Evolutionary conservation across 257 asterid species (phyloP).

Genomic region (Solanum microdontum): DNA sequence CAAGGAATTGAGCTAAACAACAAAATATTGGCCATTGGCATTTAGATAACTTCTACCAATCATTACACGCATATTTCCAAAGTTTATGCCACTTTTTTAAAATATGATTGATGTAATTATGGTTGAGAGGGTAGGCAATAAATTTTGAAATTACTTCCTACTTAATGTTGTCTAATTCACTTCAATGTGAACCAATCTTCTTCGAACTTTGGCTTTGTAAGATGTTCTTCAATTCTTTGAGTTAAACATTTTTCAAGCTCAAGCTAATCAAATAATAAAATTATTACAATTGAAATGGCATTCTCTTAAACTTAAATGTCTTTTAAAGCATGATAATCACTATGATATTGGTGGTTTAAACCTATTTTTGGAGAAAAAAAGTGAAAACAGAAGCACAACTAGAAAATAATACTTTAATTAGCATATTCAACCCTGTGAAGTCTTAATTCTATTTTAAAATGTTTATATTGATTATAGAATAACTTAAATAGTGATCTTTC

Average conservation of each 20-base stretch:
- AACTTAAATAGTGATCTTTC: neutral
- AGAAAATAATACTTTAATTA: neutral
- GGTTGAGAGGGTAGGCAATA: neutral
- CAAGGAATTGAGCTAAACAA: neutral
- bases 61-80: neutral
- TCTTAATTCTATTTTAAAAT: neutral
- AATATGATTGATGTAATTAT: neutral
- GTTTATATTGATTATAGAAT: neutral
- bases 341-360: neutral
- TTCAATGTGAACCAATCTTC: neutral
- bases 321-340: neutral
- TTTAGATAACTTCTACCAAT: neutral
- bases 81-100: neutral
- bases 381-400: neutral
- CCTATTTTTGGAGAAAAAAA: neutral
- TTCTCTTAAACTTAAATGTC: neutral
- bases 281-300: neutral
- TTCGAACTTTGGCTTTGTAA: neutral
- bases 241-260: neutral
- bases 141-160: neutral
- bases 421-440: neutral
- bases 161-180: neutral
- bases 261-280: neutral
- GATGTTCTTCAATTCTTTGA: neutral
- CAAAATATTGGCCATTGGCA: neutral